A percentile compares a stretch with the other conserved stretches of the same genome.
Conservation (phyloP, 2,329 filamentous ascomycete genomes). For the Alternaria triticimaculans region DNA sequence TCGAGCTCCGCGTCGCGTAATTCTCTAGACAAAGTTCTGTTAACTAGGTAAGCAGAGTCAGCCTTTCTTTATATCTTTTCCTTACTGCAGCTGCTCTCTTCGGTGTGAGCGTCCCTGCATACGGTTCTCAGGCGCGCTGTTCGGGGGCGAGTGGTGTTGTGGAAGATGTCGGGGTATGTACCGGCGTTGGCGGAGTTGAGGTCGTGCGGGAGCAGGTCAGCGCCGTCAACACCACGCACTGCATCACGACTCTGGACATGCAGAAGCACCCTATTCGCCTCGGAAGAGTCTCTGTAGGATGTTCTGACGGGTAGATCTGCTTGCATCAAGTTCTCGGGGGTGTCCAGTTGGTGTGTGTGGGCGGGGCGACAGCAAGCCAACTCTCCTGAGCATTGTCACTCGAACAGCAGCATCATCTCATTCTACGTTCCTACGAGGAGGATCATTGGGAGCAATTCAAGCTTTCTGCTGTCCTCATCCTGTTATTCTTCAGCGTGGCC, state of each 20-base stretch:
- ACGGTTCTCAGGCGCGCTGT: background rate
- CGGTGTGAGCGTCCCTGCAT: background rate
- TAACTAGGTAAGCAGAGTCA: slow-evolving; percentile 41
- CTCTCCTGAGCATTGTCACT: background rate
- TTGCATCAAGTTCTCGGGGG: slow-evolving; percentile 3
- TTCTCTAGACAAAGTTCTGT: slow-evolving; percentile 30
- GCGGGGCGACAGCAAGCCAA: background rate
- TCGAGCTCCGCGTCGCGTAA: slow-evolving; percentile 37
- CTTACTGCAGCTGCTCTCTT: background rate
- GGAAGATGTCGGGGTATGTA: background rate
- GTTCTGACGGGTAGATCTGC: background rate
- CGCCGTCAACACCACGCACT: slow-evolving; percentile 3
- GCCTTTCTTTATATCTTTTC: slow-evolving; percentile 1
- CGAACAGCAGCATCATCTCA: slow-evolving; percentile 5
- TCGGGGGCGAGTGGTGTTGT: background rate
- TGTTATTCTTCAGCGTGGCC: slow-evolving; percentile 1
- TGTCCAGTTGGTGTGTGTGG: background rate
- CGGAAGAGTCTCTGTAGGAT: background rate
- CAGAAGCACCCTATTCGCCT: background rate
- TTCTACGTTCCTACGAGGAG: background rate
- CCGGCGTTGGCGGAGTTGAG: slow-evolving; percentile 9
- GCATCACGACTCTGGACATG: background rate
- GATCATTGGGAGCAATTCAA: background rate
- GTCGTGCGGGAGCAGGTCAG: slow-evolving; percentile 5
- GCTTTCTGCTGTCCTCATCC: slow-evolving; percentile 2